These are phyloP conservation scores for Aaosphaeria pasadenensis DNA, from an alignment of 2,329 filamentous ascomycete species.

Conservation along the genomic window DNA sequence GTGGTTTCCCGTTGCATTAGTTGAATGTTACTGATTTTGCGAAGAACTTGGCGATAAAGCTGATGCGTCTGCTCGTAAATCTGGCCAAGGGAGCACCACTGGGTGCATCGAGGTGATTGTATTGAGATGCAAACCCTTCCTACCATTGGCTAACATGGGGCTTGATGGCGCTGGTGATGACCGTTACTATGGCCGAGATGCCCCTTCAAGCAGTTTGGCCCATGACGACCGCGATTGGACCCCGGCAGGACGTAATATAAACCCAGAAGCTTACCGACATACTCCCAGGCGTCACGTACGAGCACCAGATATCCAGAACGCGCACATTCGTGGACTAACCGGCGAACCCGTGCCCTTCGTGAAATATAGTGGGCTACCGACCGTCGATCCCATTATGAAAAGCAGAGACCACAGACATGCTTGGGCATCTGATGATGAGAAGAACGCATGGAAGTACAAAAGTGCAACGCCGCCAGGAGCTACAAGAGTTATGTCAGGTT, in stretches of 20 bases:
- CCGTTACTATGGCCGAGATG: neutral
- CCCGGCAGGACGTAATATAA: neutral
- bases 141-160: conserved; percentile 4
- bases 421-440: too few species aligned
- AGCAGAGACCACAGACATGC: too few species aligned
- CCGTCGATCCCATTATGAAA: too few species aligned
- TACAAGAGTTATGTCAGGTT: neutral
- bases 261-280: too few species aligned
- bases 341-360: too few species aligned
- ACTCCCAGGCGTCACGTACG: too few species aligned
- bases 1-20: conserved; percentile 2
- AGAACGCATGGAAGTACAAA: too few species aligned
- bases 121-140: conserved; percentile 39
- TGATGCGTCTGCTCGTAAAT: conserved; percentile 32
- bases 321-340: too few species aligned
- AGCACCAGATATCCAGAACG: too few species aligned
- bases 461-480: too few species aligned
- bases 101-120: conserved; percentile 50
- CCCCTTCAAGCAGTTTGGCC: neutral
- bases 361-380: too few species aligned
- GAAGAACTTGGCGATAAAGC: conserved; percentile 9
- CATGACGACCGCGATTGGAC: neutral
- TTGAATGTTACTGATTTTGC: neutral
- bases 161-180: neutral
- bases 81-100: conserved; percentile 30